These are phyloP conservation scores for Tetradesmus lagerheimii DNA, from an alignment of 139 green algal genomes.

Conservation along the genomic window DNA sequence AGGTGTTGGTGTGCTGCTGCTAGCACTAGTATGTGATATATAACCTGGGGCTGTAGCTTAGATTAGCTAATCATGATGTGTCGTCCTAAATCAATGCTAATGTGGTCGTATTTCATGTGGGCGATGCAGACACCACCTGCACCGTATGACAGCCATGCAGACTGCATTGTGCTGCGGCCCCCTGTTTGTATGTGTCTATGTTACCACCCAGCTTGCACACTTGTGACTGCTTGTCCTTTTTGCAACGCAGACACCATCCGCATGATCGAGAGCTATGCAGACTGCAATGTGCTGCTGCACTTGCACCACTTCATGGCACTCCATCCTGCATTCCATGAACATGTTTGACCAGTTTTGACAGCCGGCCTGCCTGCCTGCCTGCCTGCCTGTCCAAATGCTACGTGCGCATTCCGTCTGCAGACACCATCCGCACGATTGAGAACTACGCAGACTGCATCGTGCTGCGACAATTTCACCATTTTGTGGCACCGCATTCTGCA, in stretches of 20 bases:
- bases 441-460: slow-evolving; percentile 97
- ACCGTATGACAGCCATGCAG: slow-evolving; percentile 96
- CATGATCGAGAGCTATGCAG: slow-evolving; percentile 95
- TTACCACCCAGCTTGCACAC: no score
- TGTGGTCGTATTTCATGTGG: no score
- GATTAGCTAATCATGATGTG: no score
- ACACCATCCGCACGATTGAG: slow-evolving; percentile 98
- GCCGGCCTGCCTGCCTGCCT: not conserved
- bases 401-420: slow-evolving; percentile 58
- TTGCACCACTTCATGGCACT: slow-evolving; percentile 94
- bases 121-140: slow-evolving; percentile 97
- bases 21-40: no score
- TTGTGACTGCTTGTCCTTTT: no score
- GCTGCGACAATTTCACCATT: slow-evolving; percentile 89
- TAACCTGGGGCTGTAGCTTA: no score
- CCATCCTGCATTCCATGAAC: not conserved
- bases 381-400: not conserved
- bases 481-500: no score
- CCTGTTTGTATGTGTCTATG: no score
- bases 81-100: no score
- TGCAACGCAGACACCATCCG: slow-evolving; percentile 94
- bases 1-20: no score
- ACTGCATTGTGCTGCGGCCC: slow-evolving; percentile 95
- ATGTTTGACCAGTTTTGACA: no score
- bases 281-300: slow-evolving; percentile 98